Base-by-base conservation (phyloP, 1,284 basidiomycete species). In the Sanguinoderma infundibulare region DNA sequence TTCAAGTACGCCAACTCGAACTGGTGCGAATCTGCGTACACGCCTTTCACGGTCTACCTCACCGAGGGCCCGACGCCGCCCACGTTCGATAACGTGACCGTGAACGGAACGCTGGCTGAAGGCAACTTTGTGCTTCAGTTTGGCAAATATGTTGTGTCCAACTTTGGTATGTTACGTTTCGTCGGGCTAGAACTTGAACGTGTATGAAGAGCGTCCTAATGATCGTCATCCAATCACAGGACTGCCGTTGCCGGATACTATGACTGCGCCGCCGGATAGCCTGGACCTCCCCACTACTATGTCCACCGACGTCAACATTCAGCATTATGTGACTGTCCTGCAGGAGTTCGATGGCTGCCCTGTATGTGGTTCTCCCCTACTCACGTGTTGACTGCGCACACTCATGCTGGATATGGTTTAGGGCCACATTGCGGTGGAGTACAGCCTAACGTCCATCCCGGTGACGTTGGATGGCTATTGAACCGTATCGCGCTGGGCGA, bases 11-110 rank as follows among this genome's bases (percentile, higher is more conserved):
- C 47, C 38, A 36, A 59, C 26, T 64, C 61, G 42, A 57, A 64
- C 59, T 65, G 65, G 57, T 71, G 69, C 64, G 64, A 69, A 62
- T 63, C 65, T 20, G 62, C 61, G 20, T 71, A 60, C 55, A 47
- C 63, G 46, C 65, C 66, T 34, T 63, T 71, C 55, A 63, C 63
- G 26, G 67, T 71, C 28, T 69, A 67, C 60, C 64, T 69, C 47
- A 63, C 69, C 40, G 15, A 38, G 46, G 62, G 62, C 32, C 52
- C 40, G 12, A 36, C 56, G 40, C 63, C 64, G 40, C 67, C 68
- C 3, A 26, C 60, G 50, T 63, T 62, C 46, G 64, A 46, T 14
- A 54, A 64, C 36, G 53, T 71, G 50, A 67, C 63, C 7, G 39
- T 60, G 8, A 42, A 60, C 26, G 69, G 69, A 2, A 50, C 50